Evolutionary conservation across 2,329 filamentous ascomycete species (phyloP).

Genomic region (Botrytis paeoniae): DNA sequence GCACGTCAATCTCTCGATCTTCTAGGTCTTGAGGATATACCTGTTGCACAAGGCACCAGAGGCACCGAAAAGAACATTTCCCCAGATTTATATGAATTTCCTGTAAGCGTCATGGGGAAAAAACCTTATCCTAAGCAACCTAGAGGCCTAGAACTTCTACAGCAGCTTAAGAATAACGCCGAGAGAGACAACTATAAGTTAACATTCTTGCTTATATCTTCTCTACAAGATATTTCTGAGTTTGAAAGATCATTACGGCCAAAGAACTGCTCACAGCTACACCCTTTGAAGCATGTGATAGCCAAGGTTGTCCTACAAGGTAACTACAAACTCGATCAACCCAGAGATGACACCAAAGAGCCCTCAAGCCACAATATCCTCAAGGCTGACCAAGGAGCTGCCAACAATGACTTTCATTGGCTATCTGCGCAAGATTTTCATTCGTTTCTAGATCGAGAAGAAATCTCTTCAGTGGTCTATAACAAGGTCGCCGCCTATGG

Average conservation of each 20-base stretch:
- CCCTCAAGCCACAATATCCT: neutral
- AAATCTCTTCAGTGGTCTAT: constrained; percentile 29
- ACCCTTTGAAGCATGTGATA: constrained; percentile 11
- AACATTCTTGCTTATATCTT: constrained; percentile 33
- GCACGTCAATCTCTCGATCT: constrained; percentile 30
- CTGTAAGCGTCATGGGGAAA: constrained; percentile 27
- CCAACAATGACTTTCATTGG: constrained; percentile 33
- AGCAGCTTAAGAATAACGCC: constrained; percentile 23
- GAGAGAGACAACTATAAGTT: constrained; percentile 24
- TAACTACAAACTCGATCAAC: neutral
- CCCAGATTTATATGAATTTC: constrained; percentile 28
- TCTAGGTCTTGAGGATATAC: constrained; percentile 26
- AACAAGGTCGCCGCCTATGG: constrained; percentile 32
- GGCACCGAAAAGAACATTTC: constrained; percentile 5
- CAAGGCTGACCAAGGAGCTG: neutral
- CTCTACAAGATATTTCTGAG: constrained; percentile 29
- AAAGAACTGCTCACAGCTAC: neutral
- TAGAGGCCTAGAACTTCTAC: constrained; percentile 25
- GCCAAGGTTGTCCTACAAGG: constrained; percentile 31
- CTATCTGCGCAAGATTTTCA: constrained; percentile 27
- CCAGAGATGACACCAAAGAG: neutral
- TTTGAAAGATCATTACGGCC: constrained; percentile 21
- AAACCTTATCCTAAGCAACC: constrained; percentile 2
- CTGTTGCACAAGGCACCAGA: constrained; percentile 28
- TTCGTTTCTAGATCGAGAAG: constrained; percentile 23